A percentile compares a stretch with the other conserved stretches of the same genome.
These are phyloP conservation scores for Amanita polypyramis DNA, from an alignment of 768 basidiomycete genomes.

Conservation along the genomic window DNA sequence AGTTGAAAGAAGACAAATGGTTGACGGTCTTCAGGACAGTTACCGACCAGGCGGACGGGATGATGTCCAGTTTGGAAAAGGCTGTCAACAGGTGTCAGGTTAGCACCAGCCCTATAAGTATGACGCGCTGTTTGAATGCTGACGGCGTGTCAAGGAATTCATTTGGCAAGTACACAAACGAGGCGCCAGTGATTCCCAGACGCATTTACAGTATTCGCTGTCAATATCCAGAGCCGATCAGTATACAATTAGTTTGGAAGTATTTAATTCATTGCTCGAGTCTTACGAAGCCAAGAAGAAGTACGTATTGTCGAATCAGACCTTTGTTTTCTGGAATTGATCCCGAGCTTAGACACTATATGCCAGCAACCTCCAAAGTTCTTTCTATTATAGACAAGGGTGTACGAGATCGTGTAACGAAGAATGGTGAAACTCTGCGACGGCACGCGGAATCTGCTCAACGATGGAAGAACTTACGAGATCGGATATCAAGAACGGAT, in stretches of 20 bases:
- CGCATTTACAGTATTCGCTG: slow-evolving; percentile 30
- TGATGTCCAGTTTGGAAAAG: slow-evolving; percentile 96
- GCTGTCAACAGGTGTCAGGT: slow-evolving; percentile 87
- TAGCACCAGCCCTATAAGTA: slow-evolving; percentile 17
- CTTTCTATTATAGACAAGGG: slow-evolving; percentile 92
- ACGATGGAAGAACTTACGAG: slow-evolving; percentile 72
- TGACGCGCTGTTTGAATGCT: slow-evolving; percentile 1
- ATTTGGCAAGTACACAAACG: slow-evolving; percentile 71
- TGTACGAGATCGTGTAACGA: slow-evolving; percentile 85
- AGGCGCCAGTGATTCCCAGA: slow-evolving; percentile 34
- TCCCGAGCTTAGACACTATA: slow-evolving; percentile 60
- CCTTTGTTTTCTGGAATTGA: not conserved
- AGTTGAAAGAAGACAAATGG: slow-evolving; percentile 97
- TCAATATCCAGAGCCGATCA: slow-evolving; percentile 40
- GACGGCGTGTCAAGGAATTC: slow-evolving; percentile 50
- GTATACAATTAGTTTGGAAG: slow-evolving; percentile 43
- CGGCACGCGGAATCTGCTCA: slow-evolving; percentile 84
- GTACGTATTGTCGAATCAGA: slow-evolving; percentile 26
- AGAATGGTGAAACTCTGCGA: slow-evolving; percentile 91
- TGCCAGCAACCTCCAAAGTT: slow-evolving; percentile 88
- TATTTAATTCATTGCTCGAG: slow-evolving; percentile 55
- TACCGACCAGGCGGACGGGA: slow-evolving; percentile 90
- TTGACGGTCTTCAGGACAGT: slow-evolving; percentile 90
- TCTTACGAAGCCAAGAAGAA: slow-evolving; percentile 86
- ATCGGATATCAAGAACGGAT: slow-evolving; percentile 74